These are phyloP conservation scores for Strobilomyces echinocephalus DNA, from an alignment of 768 basidiomycete species.

Conservation along the genomic window DNA sequence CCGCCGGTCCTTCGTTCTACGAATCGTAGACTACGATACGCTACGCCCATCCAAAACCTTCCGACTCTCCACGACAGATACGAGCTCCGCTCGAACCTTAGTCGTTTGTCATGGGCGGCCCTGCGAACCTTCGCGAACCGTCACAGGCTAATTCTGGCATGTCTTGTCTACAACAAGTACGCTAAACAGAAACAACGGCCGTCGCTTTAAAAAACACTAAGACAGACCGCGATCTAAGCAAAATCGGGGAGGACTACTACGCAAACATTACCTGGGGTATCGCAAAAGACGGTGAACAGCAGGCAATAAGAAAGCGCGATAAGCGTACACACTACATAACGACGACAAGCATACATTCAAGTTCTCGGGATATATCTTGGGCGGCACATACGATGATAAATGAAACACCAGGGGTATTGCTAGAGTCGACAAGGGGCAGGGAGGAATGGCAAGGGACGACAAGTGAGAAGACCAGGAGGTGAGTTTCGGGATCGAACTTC, in stretches of 20 bases:
- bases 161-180: constrained; percentile 14
- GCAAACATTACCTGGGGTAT: constrained; percentile 2
- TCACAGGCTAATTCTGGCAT: neutral
- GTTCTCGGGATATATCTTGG: constrained; percentile 8
- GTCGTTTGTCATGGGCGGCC: no score
- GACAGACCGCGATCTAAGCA: neutral
- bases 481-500: neutral
- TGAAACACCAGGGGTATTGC: neutral
- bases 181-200: constrained; percentile 5
- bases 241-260: neutral
- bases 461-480: neutral
- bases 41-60: no score
- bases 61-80: no score
- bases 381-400: constrained; percentile 4
- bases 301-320: constrained; percentile 4
- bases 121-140: no score
- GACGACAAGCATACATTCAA: constrained; percentile 18
- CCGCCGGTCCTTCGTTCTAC: no score
- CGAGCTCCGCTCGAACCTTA: no score
- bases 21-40: no score
- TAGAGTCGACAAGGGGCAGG: neutral
- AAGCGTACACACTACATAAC: constrained; percentile 14
- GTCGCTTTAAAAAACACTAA: neutral
- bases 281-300: constrained; percentile 6
- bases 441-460: neutral